Percentiles rank a stretch among this genome's conserved stretches.
phyloP scores from a whole-genome alignment of 257 asterid species.

The Solanum megistacrolobum region DNA sequence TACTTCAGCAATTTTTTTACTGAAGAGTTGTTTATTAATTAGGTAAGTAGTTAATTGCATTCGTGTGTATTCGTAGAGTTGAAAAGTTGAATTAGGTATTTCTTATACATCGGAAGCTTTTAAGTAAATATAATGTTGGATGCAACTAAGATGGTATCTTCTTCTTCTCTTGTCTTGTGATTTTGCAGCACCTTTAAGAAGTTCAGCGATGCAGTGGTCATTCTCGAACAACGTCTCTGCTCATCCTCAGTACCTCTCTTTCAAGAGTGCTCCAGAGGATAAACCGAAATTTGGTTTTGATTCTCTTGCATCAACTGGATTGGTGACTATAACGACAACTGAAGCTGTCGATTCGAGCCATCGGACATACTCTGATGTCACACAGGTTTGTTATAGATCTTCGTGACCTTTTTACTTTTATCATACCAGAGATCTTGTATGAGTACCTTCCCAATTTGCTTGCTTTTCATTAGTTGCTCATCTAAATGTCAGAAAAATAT shows the following conservation, averaged over 20 bases:
- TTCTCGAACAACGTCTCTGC: conserved; percentile 33
- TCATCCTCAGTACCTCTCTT: conserved; percentile 42
- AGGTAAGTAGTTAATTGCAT: conserved; percentile 6
- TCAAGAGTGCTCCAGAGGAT: conserved; percentile 20
- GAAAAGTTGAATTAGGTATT: background rate
- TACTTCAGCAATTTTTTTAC: background rate
- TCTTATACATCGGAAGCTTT: background rate
- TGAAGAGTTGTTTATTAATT: background rate
- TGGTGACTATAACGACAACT: conserved; percentile 40
- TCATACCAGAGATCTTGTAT: background rate
- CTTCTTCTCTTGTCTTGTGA: conserved; percentile 3
- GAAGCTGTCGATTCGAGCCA: conserved; percentile 30
- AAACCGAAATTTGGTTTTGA: conserved; percentile 44
- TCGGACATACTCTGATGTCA: conserved; percentile 16
- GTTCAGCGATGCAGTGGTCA: conserved; percentile 70
- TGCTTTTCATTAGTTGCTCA: background rate
- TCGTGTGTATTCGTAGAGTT: background rate
- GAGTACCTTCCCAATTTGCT: background rate
- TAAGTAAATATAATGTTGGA: background rate
- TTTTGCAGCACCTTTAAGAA: conserved; percentile 37
- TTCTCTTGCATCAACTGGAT: conserved; percentile 58
- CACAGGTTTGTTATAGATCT: conserved; percentile 28
- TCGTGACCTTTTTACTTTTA: background rate
- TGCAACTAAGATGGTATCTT: background rate
- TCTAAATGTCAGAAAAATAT: conserved; percentile 1